Evolutionary conservation across 2,329 filamentous ascomycete genomes (phyloP), one percentile per base, ranked within the genome.

Genomic region (Trichoderma harzianum): DNA sequence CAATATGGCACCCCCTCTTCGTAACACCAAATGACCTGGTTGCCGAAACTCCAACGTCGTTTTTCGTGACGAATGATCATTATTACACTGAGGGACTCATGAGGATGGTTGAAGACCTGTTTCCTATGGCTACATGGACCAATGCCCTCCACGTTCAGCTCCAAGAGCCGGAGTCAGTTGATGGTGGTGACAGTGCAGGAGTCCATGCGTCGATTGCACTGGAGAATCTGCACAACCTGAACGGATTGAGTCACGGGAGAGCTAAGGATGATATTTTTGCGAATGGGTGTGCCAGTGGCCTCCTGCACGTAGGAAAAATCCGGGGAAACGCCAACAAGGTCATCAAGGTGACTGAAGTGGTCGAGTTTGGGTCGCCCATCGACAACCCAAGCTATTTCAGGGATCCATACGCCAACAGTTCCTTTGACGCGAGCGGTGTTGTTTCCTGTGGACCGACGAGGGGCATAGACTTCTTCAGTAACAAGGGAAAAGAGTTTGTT

Each of bases 61-160:
- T 91, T 76, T 86, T 87, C 64, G 85, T 90, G 7, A 90, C 88
- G 0, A 91, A 91, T 73, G 89, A 91, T 73, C 88, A 90, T 69
- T 79, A 79, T 74, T 84, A 90, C 76, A 83, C 81, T 0, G 82
- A 86, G 1, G 88, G 88, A 0, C 6, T 77, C 0, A 76, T 84
- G 78, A 83, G 88, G 2, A 10, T 76, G 0, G 1, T 89, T 0
- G 89, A 91, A 74, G 83, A 86, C 39, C 0, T 86, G 0, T 79
- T 82, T 34, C 78, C 77, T 0, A 74, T 76, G 0, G 79, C 83
- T 0, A 82, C 78, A 24, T 90, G 88, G 87, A 84, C 87, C 0
- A 82, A 83, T 14, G 82, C 84, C 2, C 75, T 89, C 7, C 82
- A 86, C 47, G 78, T 87, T 3, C 77, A 83, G 24, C 75, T 87